phyloP scores from a whole-genome alignment of 2,329 filamentous ascomycete species.

The Byssothecium circinans region DNA sequence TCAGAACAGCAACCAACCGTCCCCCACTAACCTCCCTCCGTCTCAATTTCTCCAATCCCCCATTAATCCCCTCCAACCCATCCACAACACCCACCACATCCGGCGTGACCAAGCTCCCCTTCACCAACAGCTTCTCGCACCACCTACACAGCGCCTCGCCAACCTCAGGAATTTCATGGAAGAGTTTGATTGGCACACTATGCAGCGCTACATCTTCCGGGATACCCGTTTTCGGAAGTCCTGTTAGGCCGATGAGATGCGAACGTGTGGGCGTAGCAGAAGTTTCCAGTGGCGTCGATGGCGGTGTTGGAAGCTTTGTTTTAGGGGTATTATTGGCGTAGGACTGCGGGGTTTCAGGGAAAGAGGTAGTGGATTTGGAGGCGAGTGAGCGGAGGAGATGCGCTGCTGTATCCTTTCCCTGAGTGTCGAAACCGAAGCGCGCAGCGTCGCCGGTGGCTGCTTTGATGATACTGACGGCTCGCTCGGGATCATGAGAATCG shows the following conservation, averaged over 20 bases:
- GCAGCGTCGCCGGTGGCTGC: constrained; percentile 60
- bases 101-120: constrained; percentile 58
- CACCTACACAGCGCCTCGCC: constrained; percentile 66
- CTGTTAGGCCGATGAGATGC: constrained; percentile 69
- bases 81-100: constrained; percentile 66
- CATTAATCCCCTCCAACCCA: constrained; percentile 68
- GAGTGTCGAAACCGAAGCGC: constrained; percentile 70
- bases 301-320: constrained; percentile 30
- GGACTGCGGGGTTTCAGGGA: constrained; percentile 8
- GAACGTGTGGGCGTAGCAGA: constrained; percentile 25
- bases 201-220: constrained; percentile 58
- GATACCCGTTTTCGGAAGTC: constrained; percentile 61
- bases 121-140: constrained; percentile 66
- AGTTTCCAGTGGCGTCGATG: constrained; percentile 24
- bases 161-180: constrained; percentile 67
- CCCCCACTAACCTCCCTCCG: constrained; percentile 68
- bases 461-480: constrained; percentile 67
- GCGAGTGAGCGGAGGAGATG: constrained; percentile 59
- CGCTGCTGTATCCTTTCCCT: constrained; percentile 64
- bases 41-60: constrained; percentile 66
- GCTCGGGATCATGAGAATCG: constrained; percentile 65
- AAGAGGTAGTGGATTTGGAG: constrained; percentile 12
- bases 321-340: constrained; percentile 6
- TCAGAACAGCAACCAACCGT: constrained; percentile 57
- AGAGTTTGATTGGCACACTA: constrained; percentile 73